Base-by-base conservation (phyloP, 2,329 filamentous ascomycete species). In the Fusarium falciforme region DNA sequence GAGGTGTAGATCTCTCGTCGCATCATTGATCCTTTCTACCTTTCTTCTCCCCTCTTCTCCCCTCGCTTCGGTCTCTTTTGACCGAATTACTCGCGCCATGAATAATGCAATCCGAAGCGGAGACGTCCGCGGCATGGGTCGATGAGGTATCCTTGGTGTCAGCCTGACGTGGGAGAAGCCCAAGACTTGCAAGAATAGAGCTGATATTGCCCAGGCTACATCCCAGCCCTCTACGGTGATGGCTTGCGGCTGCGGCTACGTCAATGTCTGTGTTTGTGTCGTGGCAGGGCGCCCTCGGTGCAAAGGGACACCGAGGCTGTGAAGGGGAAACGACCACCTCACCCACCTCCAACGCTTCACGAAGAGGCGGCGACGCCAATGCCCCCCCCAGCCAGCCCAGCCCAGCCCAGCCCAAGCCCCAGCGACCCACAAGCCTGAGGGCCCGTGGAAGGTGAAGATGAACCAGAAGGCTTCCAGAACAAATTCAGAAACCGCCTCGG, bases 381-480 rank as follows among this genome's bases (percentile, higher is more conserved):
- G 9, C 25, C 14, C 44, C 14, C 44, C 25, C 40, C 20, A 25
- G 20, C 20, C 20, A 25, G 42, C 7, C 42, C 22, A 47, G 42
- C 71, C 54, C 55, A 44, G 66, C 31, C 31, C 58, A 55, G 44
- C 44, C 25, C 22, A 20, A 68, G 54, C 52, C 31, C 49, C 55
- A 66, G 44, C 29, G 66, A 60, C 31, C 33, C 42, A 27, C 44
- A 20, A 49, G 55, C 61, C 22, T 63, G 62, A 66, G 63, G 47
- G 66, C 72, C 65, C 58, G 61, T 35, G 35, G 33, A 57, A 54
- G 55, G 35, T 61, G 33, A 68, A 55, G 63, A 42, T 64, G 66
- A 60, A 58, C 66, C 75, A 77, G 75, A 77, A 77, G 73, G 58
- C 73, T 77, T 77, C 75, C 66, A 77, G 75, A 77, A 77, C 65